Evolutionary conservation across 139 green algal species (phyloP), one percentile per base, ranked within the genome.

Genomic region (Nannochloris sp.): DNA sequence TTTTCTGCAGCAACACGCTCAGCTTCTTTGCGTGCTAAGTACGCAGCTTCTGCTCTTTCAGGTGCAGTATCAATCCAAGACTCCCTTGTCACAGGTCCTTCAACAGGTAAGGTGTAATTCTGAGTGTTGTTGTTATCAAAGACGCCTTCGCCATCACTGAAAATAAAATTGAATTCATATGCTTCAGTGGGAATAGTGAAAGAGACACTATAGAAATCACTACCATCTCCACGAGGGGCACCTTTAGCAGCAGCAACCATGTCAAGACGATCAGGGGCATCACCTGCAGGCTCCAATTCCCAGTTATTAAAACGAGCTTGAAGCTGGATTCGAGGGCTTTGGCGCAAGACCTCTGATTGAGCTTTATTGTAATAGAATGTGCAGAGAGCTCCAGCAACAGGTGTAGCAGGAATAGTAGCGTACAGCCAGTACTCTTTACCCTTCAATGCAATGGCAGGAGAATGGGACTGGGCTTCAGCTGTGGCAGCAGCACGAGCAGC

Each of bases 81-180:
- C 29, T 89, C 74, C 10, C 45, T 66, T 0, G 75, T 85, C 46
- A 81, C 71, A 61, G 77, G 77, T 6, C 63, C 81, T 2, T 55
- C 30, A 10, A 83, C 61, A 0, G 48, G 25, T 46, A 72, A 77
- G 24, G 71, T 60, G 67, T 83, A 93, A 67, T 93, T 81, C 65
- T 88, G 51, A 10, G 27, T 54, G 46, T 7, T 15, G 55, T 83
- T 85, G 54, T 87, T 86, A 67, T 87, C 79, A 46, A 56, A 80
- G n/a, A 29, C 39, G 25, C 70, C 77, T 39, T 81, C 71, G 15
- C 68, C 72, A 73, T 94, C 87, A 10, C 60, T 70, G 12, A 94
- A 76, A 23, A 94, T 76, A 65, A 88, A 93, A 73, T 93, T 90
- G 44, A 94, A 54, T 65, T 94, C 87, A 61, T 78, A 93, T 4